Evolutionary conservation across 331 rosid species (phyloP).

Genomic region (Stylosanthes scabra): DNA sequence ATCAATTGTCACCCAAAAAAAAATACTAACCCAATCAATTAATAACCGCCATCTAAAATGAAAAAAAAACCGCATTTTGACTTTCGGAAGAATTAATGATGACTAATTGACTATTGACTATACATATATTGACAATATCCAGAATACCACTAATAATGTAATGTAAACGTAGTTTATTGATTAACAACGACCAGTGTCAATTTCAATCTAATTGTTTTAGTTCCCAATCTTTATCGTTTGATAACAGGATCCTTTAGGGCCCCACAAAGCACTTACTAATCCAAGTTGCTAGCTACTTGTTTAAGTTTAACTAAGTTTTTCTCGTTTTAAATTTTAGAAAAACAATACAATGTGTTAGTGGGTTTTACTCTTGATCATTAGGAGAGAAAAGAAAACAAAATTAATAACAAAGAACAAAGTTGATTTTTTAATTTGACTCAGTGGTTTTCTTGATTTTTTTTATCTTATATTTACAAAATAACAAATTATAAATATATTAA

Average conservation of each 20-base stretch:
- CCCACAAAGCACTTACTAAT: slow-evolving; percentile 32
- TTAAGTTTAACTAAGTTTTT: neutral
- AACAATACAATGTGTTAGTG: neutral
- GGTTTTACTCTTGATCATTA: neutral
- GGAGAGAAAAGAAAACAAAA: neutral
- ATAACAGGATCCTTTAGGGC: slow-evolving; percentile 5
- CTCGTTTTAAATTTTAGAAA: neutral
- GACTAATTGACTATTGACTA: slow-evolving; percentile 9
- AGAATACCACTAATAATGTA: neutral
- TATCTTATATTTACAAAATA: too few relatives aligned
- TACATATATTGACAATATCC: slow-evolving; percentile 2
- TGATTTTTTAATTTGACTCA: too few relatives aligned
- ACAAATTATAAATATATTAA: too few relatives aligned
- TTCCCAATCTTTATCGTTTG: neutral
- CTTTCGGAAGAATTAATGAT: slow-evolving; percentile 22
- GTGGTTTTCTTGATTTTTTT: too few relatives aligned
- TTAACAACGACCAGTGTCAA: neutral
- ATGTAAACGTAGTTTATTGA: slow-evolving; percentile 18
- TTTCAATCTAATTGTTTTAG: slow-evolving; percentile 6
- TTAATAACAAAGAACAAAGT: neutral
- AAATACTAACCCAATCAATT: neutral
- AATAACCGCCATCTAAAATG: slow-evolving; percentile 22
- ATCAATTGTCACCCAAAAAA: too few relatives aligned
- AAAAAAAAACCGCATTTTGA: slow-evolving; percentile 23
- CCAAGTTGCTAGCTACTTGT: neutral